Evolutionary conservation across 768 basidiomycete genomes (phyloP), one percentile per base, ranked within the genome.

Genomic region (Termitomyces sp.): DNA sequence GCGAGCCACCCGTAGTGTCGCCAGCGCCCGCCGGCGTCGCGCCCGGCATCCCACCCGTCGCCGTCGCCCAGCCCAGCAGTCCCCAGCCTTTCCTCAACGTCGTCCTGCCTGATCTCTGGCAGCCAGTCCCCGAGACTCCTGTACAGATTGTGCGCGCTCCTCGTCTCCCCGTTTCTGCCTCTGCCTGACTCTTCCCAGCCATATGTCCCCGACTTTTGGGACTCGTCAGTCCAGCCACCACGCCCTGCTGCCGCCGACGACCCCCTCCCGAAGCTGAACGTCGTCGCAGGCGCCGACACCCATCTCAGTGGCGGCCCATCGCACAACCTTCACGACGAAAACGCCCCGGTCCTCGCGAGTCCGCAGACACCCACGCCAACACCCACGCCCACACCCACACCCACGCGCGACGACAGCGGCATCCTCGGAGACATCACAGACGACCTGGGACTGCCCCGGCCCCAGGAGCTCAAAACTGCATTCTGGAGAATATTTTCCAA

Each of bases 101-200:
- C 63, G 74, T 71, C 50, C 66, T 92, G 44, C 90, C 90, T 22
- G 77, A 86, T 60, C 66, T 81, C 16, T 75, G 80, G 22, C 69
- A 71, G 24, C 77, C 77, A 8, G 69, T 68, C 32, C 73, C 75
- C 2, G 74, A 75, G 52, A 62, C 69, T 5, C 77, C 77, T 22
- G 75, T 82, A 30, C 83, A 86, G 70, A 79, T 87, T 54, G 90
- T 92, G 65, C 58, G 87, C 78, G 9, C 18, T 14, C 1, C 32
- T 58, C 22, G 7, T 51, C 13, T 24, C 9, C 33, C 36, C 49
- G 26, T 26, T 4, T 35, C 50, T 61, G 44, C 49, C 45, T 72
- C 22, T 36, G 14, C 30, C 66, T 65, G 30, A 59, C 52, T 9
- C 18, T 4, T 18, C 26, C 55, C 51, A 81, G 80, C 80, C 80